Conservation (phyloP, 139 green algal species). For the Choricystis sp. region DNA sequence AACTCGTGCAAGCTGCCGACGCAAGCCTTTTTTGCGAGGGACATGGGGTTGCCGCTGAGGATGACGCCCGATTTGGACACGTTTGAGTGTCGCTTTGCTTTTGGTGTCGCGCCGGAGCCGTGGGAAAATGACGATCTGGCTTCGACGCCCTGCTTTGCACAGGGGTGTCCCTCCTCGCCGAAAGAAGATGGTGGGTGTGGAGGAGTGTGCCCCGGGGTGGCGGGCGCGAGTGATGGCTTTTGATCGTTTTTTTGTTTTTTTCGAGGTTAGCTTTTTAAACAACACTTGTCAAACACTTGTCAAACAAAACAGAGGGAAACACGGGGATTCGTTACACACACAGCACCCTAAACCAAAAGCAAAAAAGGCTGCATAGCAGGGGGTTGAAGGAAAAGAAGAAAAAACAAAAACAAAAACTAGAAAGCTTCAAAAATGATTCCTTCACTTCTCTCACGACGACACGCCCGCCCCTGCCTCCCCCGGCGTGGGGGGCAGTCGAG, state of each 20-base stretch:
- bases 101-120: constrained; percentile 16
- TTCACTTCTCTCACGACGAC: not conserved
- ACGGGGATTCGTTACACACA: not conserved
- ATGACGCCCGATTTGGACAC: constrained; percentile 85
- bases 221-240: too few species aligned
- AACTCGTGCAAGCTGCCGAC: constrained; percentile 83
- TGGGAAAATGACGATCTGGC: constrained; percentile 47
- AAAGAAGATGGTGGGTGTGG: not conserved
- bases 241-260: too few species aligned
- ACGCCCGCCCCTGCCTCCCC: too few species aligned
- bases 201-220: too few species aligned
- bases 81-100: constrained; percentile 37
- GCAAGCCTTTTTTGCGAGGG: constrained; percentile 66
- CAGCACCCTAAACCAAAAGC: too few species aligned
- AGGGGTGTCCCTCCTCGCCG: constrained; percentile 12
- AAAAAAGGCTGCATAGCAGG: constrained; percentile 11
- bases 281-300: too few species aligned
- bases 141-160: constrained; percentile 14
- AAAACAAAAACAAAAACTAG: constrained; percentile 23
- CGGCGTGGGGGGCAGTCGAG: not conserved
- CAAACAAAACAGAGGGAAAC: not conserved
- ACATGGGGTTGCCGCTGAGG: constrained; percentile 75
- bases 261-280: too few species aligned
- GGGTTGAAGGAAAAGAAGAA: constrained; percentile 24
- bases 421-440: not conserved